Conservation (phyloP, 495 filamentous ascomycete species). For the Penicillium ochrochloron region DNA sequence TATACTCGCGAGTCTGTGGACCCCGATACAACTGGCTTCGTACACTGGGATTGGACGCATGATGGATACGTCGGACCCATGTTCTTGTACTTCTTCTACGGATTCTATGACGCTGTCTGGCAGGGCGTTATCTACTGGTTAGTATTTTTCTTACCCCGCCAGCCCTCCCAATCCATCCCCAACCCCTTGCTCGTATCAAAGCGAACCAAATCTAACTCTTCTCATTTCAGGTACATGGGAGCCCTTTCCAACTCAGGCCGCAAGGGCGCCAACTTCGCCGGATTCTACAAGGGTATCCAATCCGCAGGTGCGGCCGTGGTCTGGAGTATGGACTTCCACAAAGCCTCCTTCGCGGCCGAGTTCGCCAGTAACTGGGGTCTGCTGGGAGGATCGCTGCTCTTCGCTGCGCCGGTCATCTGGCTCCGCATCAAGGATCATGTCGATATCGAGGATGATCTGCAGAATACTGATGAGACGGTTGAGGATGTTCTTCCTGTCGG, state of each 20-base stretch:
- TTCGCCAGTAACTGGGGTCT: conserved; percentile 3
- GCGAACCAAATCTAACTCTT: not conserved
- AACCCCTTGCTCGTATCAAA: not conserved
- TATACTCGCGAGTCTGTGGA: conserved; percentile 40
- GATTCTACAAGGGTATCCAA: not conserved
- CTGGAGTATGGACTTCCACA: not conserved
- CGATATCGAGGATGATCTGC: not conserved
- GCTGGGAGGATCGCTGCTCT: not conserved
- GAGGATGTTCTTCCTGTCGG: not conserved
- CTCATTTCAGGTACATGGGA: not conserved
- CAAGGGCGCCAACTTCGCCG: not conserved
- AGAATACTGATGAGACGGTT: conserved; percentile 1
- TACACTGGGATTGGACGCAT: conserved; percentile 1
- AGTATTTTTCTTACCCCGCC: not conserved
- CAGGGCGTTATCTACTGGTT: conserved; percentile 82
- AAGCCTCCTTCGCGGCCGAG: not conserved
- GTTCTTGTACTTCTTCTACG: conserved; percentile 57
- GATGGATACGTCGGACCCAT: conserved; percentile 47
- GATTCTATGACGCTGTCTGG: conserved; percentile 52
- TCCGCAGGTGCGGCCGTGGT: conserved; percentile 1
- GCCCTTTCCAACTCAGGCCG: conserved; percentile 2
- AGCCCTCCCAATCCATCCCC: not conserved
- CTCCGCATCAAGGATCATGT: conserved; percentile 1
- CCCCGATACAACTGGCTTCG: not conserved
- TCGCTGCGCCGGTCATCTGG: not conserved